These are phyloP conservation scores for Schizochytrium sp. DNA, from an alignment of 108 stramenopile genomes.

Conservation along the genomic window DNA sequence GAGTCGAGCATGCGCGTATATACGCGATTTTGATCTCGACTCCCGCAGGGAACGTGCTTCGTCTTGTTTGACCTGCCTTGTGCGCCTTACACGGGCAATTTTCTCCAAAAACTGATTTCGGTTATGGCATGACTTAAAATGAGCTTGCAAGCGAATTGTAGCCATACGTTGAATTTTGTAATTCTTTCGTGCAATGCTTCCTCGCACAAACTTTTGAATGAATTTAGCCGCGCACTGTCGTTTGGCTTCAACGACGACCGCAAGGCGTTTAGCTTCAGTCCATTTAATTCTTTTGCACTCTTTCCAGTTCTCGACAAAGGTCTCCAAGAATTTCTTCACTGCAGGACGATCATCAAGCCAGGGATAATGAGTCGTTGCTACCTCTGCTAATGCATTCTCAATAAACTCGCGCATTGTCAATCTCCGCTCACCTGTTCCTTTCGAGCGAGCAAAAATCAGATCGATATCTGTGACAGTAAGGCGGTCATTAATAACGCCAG, in stretches of 20 bases:
- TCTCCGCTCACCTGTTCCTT: background rate
- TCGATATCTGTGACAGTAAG: background rate
- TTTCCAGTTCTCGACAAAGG: background rate
- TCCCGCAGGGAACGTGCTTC: background rate
- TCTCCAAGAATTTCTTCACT: background rate
- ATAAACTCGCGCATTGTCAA: background rate
- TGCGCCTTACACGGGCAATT: background rate
- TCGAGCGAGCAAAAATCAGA: conserved; percentile 24
- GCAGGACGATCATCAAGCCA: conserved; percentile 42
- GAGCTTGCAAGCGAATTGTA: conserved; percentile 3
- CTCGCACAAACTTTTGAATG: background rate
- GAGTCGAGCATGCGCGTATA: background rate
- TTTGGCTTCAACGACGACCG: conserved; percentile 12
- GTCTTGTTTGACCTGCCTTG: background rate
- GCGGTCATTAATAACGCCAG: background rate
- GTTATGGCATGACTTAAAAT: conserved; percentile 8
- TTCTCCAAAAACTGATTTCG: background rate
- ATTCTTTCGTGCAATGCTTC: background rate
- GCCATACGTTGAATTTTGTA: background rate
- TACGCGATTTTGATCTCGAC: background rate
- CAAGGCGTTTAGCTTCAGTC: conserved; percentile 29
- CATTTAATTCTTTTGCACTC: conserved; percentile 9
- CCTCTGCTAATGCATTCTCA: background rate
- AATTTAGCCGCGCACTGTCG: conserved; percentile 33
- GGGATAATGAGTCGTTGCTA: background rate